Conservation (phyloP, 345 rosid genomes). For the Cardiospermum halicacabum region DNA sequence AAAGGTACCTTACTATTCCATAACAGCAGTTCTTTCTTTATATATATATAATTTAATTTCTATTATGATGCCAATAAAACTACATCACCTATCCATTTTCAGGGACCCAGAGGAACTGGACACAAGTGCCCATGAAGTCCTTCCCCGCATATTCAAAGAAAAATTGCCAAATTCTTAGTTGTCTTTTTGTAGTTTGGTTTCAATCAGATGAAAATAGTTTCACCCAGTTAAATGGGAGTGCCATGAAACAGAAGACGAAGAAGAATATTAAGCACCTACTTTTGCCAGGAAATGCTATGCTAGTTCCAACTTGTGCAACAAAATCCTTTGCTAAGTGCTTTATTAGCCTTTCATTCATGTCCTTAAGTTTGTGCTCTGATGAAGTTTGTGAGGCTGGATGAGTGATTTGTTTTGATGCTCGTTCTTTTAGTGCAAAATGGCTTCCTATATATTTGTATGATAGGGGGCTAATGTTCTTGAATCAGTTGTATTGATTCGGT, state of each 20-base stretch:
- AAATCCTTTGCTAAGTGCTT: constrained; percentile 12
- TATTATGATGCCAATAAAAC: constrained; percentile 1
- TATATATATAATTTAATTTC: neutral
- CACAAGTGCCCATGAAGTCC: constrained; percentile 66
- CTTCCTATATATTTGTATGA: constrained; percentile 9
- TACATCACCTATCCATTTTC: constrained; percentile 14
- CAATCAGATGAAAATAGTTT: constrained; percentile 7
- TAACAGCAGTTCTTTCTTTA: neutral
- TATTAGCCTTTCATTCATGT: constrained; percentile 6
- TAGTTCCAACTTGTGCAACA: constrained; percentile 13
- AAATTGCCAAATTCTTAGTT: constrained; percentile 32
- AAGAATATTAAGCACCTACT: neutral
- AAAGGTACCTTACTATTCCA: neutral
- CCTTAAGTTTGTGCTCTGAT: constrained; percentile 7
- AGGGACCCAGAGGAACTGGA: constrained; percentile 88
- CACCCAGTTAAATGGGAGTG: neutral
- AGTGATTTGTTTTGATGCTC: constrained; percentile 10
- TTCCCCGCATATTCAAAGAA: constrained; percentile 82
- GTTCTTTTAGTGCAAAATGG: constrained; percentile 8
- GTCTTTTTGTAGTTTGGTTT: neutral
- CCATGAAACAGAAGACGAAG: neutral
- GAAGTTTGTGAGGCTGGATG: constrained; percentile 7
- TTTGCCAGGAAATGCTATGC: constrained; percentile 7
- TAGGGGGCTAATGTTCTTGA: constrained; percentile 1
- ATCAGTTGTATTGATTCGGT: neutral